Evolutionary conservation across 1,139 yeast genomes (phyloP), one percentile per base, ranked within the genome.

Genomic region (Scheffersomyces illinoinensis): DNA sequence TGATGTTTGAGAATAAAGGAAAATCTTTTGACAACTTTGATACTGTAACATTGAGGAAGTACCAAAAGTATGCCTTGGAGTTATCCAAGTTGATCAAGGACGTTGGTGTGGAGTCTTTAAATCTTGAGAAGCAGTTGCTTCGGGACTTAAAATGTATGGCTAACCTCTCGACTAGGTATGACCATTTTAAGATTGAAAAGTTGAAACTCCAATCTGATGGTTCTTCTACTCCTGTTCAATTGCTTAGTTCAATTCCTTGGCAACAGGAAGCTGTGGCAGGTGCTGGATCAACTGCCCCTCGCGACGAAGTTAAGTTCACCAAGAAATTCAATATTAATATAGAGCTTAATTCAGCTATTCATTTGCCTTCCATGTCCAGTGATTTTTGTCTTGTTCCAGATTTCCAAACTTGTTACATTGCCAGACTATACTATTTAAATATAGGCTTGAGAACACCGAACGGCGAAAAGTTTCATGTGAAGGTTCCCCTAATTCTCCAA

Each of bases 351-450:
- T 65, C 68, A 26, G 66, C 68, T 3, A 57, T 60, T 14, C 52
- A 58, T 7, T 58, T 50, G 26, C 54, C 54, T 1, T 52, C 60
- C 18, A 52, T 56, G 7, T 54, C 64, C 0, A 58, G 61, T 2
- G 72, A 72, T n/a, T 73, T 75, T 55, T 73, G 76, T 53, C 66
- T 79, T 23, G 70, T 77, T 4, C 83, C 83, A 0, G 79, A 75
- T 54, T 79, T 78, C 63, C 83, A 79, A 64, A 61, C 65, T 10
- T 78, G 83, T 61, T 67, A 71, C 47, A 57, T 76, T 60, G 71
- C 80, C 2, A 64, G 83, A 53, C 53, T 77, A 10, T 78, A 79
- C 60, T 76, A 76, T 59, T 60, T 77, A 46, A 71, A 73, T 47
- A 63, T 79, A n/a, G 67, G 63, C 46, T 63, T 78, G 57, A 73